A percentile compares a stretch with the other conserved stretches of the same genome.
These are phyloP conservation scores for Trematosphaeria pertusa DNA, from an alignment of 2,329 filamentous ascomycete genomes.

Conservation along the genomic window DNA sequence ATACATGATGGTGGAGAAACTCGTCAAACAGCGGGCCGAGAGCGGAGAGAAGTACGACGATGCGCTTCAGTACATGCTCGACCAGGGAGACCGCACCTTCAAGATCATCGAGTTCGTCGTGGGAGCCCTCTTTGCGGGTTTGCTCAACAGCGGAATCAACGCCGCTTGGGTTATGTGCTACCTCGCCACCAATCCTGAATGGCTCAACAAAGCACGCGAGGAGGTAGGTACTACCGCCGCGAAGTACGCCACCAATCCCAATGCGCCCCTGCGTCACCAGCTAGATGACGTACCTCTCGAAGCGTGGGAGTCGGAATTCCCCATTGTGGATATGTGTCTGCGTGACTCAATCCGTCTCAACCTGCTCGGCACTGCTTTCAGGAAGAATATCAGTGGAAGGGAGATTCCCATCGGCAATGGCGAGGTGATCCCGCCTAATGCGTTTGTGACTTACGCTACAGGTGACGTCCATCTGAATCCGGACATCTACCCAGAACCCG, in stretches of 20 bases:
- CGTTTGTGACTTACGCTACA: conserved; percentile 55
- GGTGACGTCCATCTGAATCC: conserved; percentile 60
- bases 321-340: conserved; percentile 59
- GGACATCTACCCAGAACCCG: conserved; percentile 57
- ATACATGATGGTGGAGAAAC: conserved; percentile 57
- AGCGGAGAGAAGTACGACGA: conserved; percentile 56
- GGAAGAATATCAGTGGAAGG: conserved; percentile 58
- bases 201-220: conserved; percentile 53
- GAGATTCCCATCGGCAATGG: conserved; percentile 55
- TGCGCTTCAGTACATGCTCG: conserved; percentile 61
- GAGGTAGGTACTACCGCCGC: conserved; percentile 58
- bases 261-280: conserved; percentile 44
- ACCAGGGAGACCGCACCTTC: conserved; percentile 55
- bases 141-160: conserved; percentile 65
- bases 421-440: conserved; percentile 59
- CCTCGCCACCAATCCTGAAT: conserved; percentile 47
- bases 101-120: conserved; percentile 59
- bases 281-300: conserved; percentile 57
- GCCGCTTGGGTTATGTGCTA: conserved; percentile 56
- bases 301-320: conserved; percentile 64
- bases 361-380: conserved; percentile 56
- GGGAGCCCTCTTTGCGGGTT: conserved; percentile 63
- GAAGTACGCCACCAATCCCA: conserved; percentile 50
- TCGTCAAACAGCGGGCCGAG: conserved; percentile 56
- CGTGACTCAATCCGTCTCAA: conserved; percentile 63